These are phyloP conservation scores for Tulasnella calospora DNA, from an alignment of 768 basidiomycete species.

Conservation along the genomic window DNA sequence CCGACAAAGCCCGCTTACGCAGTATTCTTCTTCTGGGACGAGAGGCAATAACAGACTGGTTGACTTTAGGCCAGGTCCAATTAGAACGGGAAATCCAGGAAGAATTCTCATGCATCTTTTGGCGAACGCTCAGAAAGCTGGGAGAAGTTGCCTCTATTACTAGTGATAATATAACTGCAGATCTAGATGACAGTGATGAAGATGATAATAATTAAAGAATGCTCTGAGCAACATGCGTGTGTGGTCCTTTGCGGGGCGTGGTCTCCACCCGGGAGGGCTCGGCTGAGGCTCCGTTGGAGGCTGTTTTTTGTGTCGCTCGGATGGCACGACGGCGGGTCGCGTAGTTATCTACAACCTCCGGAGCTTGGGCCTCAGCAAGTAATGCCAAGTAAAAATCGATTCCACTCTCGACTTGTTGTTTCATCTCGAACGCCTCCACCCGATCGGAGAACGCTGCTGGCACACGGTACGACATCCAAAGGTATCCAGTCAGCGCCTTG, in stretches of 20 bases:
- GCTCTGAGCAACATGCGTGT: neutral
- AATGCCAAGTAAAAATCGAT: conserved; percentile 56
- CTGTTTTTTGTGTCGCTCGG: neutral
- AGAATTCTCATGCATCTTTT: conserved; percentile 19
- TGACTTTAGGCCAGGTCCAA: conserved; percentile 33
- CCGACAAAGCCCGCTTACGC: conserved; percentile 63
- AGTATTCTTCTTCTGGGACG: conserved; percentile 61
- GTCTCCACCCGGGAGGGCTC: neutral
- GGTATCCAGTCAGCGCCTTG: conserved; percentile 67
- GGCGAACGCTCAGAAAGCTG: conserved; percentile 14
- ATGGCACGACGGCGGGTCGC: neutral
- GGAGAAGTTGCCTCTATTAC: neutral
- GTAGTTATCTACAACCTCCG: neutral
- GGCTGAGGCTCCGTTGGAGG: neutral
- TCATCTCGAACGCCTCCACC: conserved; percentile 48
- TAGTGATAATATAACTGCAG: neutral
- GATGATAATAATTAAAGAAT: conserved; percentile 8
- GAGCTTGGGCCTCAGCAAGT: neutral
- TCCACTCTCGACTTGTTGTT: conserved; percentile 57
- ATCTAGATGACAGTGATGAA: conserved; percentile 5
- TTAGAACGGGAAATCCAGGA: conserved; percentile 10
- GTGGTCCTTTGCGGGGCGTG: neutral
- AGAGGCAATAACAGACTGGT: conserved; percentile 64
- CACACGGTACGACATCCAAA: conserved; percentile 77
- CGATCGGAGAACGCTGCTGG: conserved; percentile 62